Evolutionary conservation across 2,329 filamentous ascomycete genomes (phyloP), one percentile per base, ranked within the genome.

Genomic region (Nemania sp.): DNA sequence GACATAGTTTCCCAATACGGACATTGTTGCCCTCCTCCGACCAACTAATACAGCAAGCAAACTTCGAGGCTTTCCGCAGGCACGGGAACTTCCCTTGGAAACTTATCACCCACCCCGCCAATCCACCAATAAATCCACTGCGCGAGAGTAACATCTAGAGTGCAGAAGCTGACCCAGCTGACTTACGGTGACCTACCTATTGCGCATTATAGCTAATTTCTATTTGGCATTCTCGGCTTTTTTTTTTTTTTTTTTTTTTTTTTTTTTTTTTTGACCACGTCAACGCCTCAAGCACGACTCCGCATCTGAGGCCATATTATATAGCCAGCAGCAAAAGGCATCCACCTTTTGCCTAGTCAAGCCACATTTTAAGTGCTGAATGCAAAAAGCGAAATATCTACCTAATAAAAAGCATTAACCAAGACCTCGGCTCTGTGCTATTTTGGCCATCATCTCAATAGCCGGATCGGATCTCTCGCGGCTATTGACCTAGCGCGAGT

Each of bases 61-160:
- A n/a, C n/a, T 47, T 70, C 64, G 65, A 73, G 71, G 72, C 67
- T 73, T 76, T 75, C 74, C 75, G 73, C 75, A 67, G 75, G 75
- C 62, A 75, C 75, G 74, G 74, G 71, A 75, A 67, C 72, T 73
- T 69, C 58, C 66, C 59, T 68, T 29, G 43, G 66, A 56, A 49
- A 62, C 45, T 53, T 59, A 60, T 61, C 63, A 22, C 11, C 54
- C 52, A 51, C 60, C 61, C 60, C n/a, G n/a, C n/a, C n/a, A n/a
- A n/a, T n/a, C 54, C 54, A 60, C 65, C 68, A 63, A n/a, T n/a
- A n/a, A n/a, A 29, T 56, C 65, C 70, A 69, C 66, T 62, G 64
- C 52, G 66, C 64, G 27, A 66, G 52, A 41, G 67, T 69, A 58
- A 58, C 64, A 69, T 58, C 49, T 52, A 54, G 54, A 67, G 66